Evolutionary conservation across 371 early-diverging fungal species (phyloP).

Genomic region (Mucor circinelloides): DNA sequence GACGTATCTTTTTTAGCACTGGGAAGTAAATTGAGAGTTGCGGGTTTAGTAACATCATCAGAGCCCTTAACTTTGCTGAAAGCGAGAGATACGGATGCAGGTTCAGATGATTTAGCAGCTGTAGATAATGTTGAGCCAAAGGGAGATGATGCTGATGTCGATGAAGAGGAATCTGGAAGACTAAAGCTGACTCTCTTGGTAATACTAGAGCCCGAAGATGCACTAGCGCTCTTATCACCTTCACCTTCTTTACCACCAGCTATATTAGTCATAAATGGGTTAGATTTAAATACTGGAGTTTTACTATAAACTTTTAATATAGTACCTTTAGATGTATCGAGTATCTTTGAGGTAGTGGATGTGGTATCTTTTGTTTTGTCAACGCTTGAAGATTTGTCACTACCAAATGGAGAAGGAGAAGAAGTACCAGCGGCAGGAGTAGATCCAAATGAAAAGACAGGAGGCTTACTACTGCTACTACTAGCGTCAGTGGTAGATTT

Average conservation of each 20-base stretch:
- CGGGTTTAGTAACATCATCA: background rate
- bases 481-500: background rate
- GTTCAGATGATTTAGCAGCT: background rate
- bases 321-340: background rate
- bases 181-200: slow-evolving; percentile 1
- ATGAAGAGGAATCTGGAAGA: background rate
- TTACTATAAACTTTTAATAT: background rate
- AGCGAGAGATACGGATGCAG: slow-evolving; percentile 11
- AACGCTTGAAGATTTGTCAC: background rate
- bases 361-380: background rate
- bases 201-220: background rate
- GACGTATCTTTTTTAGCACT: slow-evolving; percentile 4
- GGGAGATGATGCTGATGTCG: background rate
- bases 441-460: background rate
- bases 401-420: background rate
- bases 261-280: background rate
- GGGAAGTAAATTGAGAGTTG: slow-evolving; percentile 2
- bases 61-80: slow-evolving; percentile 9
- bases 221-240: background rate
- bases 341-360: background rate
- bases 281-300: background rate
- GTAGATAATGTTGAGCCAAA: background rate
- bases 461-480: background rate
- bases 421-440: background rate
- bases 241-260: background rate